A percentile compares a stretch with the other conserved stretches of the same genome.
These are phyloP conservation scores for Arctostaphylos glauca DNA, from an alignment of 148 eudicot species.

Conservation along the genomic window DNA sequence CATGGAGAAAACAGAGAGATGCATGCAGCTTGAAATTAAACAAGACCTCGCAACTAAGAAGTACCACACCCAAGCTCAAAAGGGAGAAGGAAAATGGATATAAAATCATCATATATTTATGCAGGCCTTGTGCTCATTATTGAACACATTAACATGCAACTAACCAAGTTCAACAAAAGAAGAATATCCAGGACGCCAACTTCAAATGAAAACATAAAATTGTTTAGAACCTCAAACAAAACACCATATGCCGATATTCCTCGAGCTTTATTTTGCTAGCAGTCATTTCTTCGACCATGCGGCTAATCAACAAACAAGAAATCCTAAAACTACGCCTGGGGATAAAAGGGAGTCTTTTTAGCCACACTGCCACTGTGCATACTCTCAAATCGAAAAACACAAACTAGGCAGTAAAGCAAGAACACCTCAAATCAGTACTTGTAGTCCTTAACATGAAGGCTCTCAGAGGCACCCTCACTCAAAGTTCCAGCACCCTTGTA, in stretches of 20 bases:
- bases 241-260: not conserved
- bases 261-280: conserved; percentile 1
- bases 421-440: conserved; percentile 49
- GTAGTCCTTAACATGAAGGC: conserved; percentile 96
- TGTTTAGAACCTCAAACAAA: not conserved
- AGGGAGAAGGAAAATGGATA: no score
- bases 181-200: not conserved
- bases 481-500: conserved; percentile 62
- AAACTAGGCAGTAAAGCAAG: not conserved
- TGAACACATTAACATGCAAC: not conserved
- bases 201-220: not conserved
- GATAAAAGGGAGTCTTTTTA: not conserved
- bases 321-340: not conserved
- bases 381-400: not conserved
- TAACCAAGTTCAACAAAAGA: not conserved
- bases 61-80: no score
- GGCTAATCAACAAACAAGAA: not conserved
- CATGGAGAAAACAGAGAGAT: not conserved
- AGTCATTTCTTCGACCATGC: not conserved
- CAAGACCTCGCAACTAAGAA: not conserved
- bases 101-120: no score
- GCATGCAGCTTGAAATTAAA: not conserved
- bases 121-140: not conserved
- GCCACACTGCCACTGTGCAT: not conserved
- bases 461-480: conserved; percentile 80